Conservation (phyloP, 2,329 filamentous ascomycete genomes). For the Stemphylium vesicarium region DNA sequence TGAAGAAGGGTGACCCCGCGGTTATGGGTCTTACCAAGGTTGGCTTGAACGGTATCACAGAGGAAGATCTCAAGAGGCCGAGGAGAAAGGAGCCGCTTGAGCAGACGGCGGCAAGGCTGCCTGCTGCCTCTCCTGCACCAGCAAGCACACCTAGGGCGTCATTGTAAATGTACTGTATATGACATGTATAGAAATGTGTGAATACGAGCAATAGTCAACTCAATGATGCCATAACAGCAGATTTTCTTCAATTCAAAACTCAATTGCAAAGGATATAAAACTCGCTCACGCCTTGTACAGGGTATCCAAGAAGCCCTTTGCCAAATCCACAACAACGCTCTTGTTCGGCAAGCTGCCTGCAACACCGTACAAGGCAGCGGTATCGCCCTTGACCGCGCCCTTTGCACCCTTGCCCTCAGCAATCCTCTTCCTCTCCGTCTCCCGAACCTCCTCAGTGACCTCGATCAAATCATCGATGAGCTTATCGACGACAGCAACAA, state of each 20-base stretch:
- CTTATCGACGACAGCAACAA: constrained; percentile 79
- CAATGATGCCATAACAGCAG: not conserved
- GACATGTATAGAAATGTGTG: not conserved
- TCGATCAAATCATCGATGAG: constrained; percentile 73
- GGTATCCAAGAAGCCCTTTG: constrained; percentile 88
- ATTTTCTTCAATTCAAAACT: not conserved
- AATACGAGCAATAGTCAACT: constrained; percentile 7
- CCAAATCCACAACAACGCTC: constrained; percentile 88
- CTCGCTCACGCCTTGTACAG: constrained; percentile 78
- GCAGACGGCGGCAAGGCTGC: constrained; percentile 71
- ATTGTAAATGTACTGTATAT: constrained; percentile 12
- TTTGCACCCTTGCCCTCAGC: constrained; percentile 70
- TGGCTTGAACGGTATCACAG: constrained; percentile 72
- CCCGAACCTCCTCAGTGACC: constrained; percentile 72
- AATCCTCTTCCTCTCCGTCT: constrained; percentile 76
- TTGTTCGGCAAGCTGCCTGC: constrained; percentile 95
- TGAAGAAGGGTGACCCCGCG: constrained; percentile 87
- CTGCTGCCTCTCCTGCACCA: constrained; percentile 42
- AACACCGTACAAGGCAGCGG: constrained; percentile 90
- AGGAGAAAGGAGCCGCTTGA: constrained; percentile 68
- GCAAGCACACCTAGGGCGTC: constrained; percentile 16
- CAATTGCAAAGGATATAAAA: not conserved
- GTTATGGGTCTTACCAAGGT: constrained; percentile 94
- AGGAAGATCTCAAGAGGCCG: constrained; percentile 83
- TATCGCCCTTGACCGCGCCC: constrained; percentile 71